A percentile compares a stretch with the other conserved stretches of the same genome.
phyloP scores from a whole-genome alignment of 345 rosid species.

The Garcia nutans region DNA sequence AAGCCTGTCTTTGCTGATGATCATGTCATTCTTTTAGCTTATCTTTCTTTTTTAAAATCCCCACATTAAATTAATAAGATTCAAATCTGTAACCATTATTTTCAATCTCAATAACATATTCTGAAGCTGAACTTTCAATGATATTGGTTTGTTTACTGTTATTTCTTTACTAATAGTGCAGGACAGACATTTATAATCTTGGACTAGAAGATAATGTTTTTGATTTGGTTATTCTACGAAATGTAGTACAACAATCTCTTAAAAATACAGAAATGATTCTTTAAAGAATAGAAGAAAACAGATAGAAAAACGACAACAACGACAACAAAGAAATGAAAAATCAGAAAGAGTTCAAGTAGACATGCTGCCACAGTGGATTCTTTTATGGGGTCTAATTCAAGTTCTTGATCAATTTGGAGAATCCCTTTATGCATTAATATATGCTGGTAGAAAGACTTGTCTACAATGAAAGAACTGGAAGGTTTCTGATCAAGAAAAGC shows the following conservation, averaged over 20 bases:
- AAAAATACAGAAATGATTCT: too few relatives aligned
- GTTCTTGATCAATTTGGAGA: constrained; percentile 50
- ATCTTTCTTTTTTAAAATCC: neutral
- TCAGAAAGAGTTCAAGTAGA: constrained; percentile 17
- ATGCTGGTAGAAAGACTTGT: constrained; percentile 54
- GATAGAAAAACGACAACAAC: neutral
- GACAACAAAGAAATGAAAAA: neutral
- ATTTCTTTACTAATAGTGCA: too few relatives aligned
- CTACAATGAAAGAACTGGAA: constrained; percentile 35
- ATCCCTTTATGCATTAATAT: constrained; percentile 33
- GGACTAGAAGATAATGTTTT: too few relatives aligned
- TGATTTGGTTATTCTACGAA: too few relatives aligned
- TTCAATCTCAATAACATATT: neutral
- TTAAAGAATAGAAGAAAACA: neutral
- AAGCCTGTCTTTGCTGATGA: neutral
- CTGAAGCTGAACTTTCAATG: neutral
- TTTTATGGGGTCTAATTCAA: constrained; percentile 39
- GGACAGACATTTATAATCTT: too few relatives aligned
- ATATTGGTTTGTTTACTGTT: neutral
- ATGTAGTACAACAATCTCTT: too few relatives aligned
- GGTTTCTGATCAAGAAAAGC: constrained; percentile 49
- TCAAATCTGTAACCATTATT: neutral
- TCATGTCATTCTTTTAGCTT: neutral
- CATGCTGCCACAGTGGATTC: constrained; percentile 22
- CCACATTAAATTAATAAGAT: neutral